Base-by-base conservation (phyloP, 345 rosid genomes). In the Abelmoschus esculentus region DNA sequence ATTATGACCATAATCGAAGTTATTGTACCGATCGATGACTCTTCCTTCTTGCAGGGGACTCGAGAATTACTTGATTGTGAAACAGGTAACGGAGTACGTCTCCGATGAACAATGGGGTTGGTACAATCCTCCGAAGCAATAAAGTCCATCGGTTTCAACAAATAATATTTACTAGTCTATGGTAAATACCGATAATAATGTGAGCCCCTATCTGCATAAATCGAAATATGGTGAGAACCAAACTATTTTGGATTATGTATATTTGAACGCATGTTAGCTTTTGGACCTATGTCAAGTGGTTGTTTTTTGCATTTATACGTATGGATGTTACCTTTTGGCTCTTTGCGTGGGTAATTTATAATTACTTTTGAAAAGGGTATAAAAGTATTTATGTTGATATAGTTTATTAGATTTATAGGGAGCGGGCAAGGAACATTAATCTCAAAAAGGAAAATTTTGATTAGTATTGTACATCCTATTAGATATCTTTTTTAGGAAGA, bases 61-160 rank as follows among this genome's bases (percentile, higher is more conserved):
- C 44, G 97, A 90, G 28, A 90, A 85, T 72, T 93, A 89, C 86
- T 47, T 90, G 80, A 85, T 72, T 34, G 97, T 89, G 83, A 93
- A 93, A 87, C 98, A 93, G 85, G 90, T 93, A 53, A 93, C 92
- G 26, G 87, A 73, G 61, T 89, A 89, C 69, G 80, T 79, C 71
- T 86, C 97, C 0, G 68, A 81, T 70, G 98, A 93, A 26, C 97
- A 86, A 68, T 89, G 96, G 93, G 93, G 92, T 44, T 90, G 93
- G 97, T 90, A 90, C 73, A 76, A 79, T 17, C 34, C 53, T 6
- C 69, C 54, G 8, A 44, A 65, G 38, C 38, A 46, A 13, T 44
- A 53, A 44, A 65, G 36, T 65, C 47, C 3, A 10, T 2, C 3
- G 6, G 44, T 36, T 36, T 36, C 40, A 7, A 36, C 52, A 44